A percentile compares a stretch with the other conserved stretches of the same genome.
Conservation (phyloP, 2,329 filamentous ascomycete genomes). For the Saccharata proteae region DNA sequence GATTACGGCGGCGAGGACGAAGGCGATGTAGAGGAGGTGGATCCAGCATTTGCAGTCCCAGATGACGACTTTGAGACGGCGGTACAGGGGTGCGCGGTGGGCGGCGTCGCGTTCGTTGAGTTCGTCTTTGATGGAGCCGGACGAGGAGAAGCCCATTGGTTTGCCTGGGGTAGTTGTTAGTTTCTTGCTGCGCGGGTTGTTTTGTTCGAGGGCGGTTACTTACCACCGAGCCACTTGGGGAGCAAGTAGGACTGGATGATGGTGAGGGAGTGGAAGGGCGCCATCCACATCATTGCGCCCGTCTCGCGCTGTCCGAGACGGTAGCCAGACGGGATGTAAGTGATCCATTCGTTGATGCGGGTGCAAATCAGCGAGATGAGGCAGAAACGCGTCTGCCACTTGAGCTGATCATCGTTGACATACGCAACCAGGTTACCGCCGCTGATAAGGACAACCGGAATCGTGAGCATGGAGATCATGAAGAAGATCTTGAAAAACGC, state of each 20-base stretch:
- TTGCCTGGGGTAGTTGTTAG: conserved; percentile 37
- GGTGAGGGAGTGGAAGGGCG: conserved; percentile 47
- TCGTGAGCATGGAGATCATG: conserved; percentile 39
- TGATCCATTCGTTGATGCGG: conserved; percentile 45
- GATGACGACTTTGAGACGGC: conserved; percentile 42
- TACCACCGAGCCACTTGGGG: too few species aligned
- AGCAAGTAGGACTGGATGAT: conserved; percentile 47
- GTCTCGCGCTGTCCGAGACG: conserved; percentile 46
- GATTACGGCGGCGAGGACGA: conserved; percentile 39
- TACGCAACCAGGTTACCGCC: conserved; percentile 47
- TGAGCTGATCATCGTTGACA: conserved; percentile 40
- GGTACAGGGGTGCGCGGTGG: conserved; percentile 31
- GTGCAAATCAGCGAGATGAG: conserved; percentile 33
- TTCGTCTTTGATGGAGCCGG: conserved; percentile 43
- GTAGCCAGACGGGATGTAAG: conserved; percentile 48
- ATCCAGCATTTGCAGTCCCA: conserved; percentile 45
- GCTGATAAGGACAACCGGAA: conserved; percentile 47
- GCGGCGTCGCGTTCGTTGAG: conserved; percentile 45
- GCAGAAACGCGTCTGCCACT: conserved; percentile 45
- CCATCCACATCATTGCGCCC: conserved; percentile 50
- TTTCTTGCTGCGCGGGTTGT: too few species aligned
- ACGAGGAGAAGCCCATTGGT: conserved; percentile 47
- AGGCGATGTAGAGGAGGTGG: conserved; percentile 43
- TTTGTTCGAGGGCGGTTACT: too few species aligned
- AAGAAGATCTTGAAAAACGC: conserved; percentile 16